Base-by-base conservation (phyloP, 129 eudicot species). In the Smallanthus sonchifolius region DNA sequence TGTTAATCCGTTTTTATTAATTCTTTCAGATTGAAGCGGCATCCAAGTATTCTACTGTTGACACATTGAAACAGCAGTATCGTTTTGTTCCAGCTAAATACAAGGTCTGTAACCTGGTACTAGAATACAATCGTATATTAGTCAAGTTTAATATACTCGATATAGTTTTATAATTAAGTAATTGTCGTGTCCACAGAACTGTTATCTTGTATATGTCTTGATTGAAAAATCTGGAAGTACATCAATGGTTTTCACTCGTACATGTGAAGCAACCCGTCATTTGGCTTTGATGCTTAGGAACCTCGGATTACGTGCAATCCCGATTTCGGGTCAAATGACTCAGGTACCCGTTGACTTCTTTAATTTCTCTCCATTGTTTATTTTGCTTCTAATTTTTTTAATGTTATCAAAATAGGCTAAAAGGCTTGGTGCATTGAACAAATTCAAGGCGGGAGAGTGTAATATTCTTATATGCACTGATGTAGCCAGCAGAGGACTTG, bases 401-500 rank as follows among this genome's bases (percentile, higher is more conserved):
- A 57, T 45, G 51, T 79, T 56, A 45, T 69, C 44, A 49, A 68
- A 37, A 38, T 76, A 90, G 98, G 48, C 91, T 55, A 90, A 93
- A 76, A 77, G 97, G 51, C 87, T 88, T 69, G 98, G 92, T 59
- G 90, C 98, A 2, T 83, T 93, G 64, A 93, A 86, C 84, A 84
- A 83, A 55, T 87, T 92, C 79, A 92, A 92, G 82, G 87, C 98
- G 44, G 97, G 98, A 2, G 98, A 93, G 70, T 93, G 98, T 42
- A 90, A 88, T 77, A 82, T 90, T 49, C 96, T 93, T 48, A 78
- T 90, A 57, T 86, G 92, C 74, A 93, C 97, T 37, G 97, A 90
- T 80, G 97, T 93, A 32, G 98, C 96, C 17, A 88, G 98, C 70
- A 93, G 98, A 84, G 98, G 97, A 51, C 91, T 93, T 49, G 98